Evolutionary conservation across 202 grass and related monocot species (phyloP).

Genomic region (Hordeum pubiflorum): DNA sequence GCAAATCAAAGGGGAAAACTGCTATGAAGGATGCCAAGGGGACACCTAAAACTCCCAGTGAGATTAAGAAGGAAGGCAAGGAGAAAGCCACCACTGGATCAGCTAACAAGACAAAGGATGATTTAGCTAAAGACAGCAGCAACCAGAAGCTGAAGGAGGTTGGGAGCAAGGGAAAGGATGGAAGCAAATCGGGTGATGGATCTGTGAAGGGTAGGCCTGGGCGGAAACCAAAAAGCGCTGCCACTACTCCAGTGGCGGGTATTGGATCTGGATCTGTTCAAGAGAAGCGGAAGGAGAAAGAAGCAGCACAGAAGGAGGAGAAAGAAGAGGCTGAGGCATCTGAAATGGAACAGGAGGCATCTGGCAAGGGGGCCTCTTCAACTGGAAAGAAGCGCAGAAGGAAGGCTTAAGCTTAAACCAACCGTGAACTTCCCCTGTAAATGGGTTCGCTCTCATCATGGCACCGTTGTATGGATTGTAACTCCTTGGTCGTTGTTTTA

Average conservation of each 20-base stretch:
- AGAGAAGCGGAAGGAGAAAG: slow-evolving; percentile 41
- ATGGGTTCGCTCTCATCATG: slow-evolving; percentile 18
- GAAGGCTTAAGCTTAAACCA: slow-evolving; percentile 34
- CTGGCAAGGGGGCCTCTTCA: slow-evolving; percentile 32
- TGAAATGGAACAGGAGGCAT: slow-evolving; percentile 34
- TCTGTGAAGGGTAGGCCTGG: slow-evolving; percentile 29
- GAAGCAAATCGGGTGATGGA: slow-evolving; percentile 33
- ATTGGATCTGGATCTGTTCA: slow-evolving; percentile 29
- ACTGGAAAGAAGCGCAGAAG: slow-evolving; percentile 63
- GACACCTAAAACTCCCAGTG: slow-evolving; percentile 26
- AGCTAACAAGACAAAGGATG: slow-evolving; percentile 26
- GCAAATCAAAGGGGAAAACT: slow-evolving; percentile 40
- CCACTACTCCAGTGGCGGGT: neutral
- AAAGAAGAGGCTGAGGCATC: slow-evolving; percentile 26
- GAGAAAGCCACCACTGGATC: slow-evolving; percentile 23
- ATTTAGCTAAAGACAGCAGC: slow-evolving; percentile 25
- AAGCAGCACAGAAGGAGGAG: slow-evolving; percentile 23
- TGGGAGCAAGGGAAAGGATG: slow-evolving; percentile 29
- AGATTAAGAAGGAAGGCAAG: slow-evolving; percentile 24
- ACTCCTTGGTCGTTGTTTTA: slow-evolving; percentile 11
- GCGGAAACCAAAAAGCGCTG: slow-evolving; percentile 33
- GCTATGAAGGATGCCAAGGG: slow-evolving; percentile 22
- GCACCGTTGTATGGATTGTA: slow-evolving; percentile 34
- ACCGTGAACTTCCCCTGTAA: slow-evolving; percentile 28
- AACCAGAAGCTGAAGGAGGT: slow-evolving; percentile 16